Percentiles rank a stretch among this genome's conserved stretches.
Evolutionary conservation across 352 stramenopile species (phyloP).

Genomic region (Globisporangium nodosum): DNA sequence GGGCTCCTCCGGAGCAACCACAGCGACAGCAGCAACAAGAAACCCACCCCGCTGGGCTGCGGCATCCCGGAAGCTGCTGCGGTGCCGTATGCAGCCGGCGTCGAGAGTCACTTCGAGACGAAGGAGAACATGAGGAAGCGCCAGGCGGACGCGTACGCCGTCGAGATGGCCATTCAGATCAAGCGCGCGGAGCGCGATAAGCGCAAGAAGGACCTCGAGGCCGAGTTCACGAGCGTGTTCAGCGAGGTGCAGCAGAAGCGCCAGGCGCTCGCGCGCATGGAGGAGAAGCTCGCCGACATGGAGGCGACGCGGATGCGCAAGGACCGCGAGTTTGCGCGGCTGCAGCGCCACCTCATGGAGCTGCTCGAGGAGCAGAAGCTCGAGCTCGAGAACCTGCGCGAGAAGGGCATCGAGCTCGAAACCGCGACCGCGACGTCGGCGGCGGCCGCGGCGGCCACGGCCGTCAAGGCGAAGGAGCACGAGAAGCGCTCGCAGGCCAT

Average conservation of each 20-base stretch:
- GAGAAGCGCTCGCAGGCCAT: constrained; percentile 88
- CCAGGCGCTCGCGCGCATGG: constrained; percentile 65
- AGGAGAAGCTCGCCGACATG: constrained; percentile 89
- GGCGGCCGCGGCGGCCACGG: constrained; percentile 86
- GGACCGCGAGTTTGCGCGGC: constrained; percentile 88
- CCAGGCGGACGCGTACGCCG: constrained; percentile 81
- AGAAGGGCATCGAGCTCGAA: constrained; percentile 91
- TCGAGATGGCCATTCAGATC: constrained; percentile 92
- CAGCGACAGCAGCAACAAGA: constrained; percentile 8
- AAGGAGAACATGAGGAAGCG: constrained; percentile 38
- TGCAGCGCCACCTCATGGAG: constrained; percentile 93
- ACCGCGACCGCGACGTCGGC: constrained; percentile 89
- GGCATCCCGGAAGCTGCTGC: constrained; percentile 26
- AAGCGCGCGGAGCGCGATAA: constrained; percentile 89
- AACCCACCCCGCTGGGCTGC: constrained; percentile 36
- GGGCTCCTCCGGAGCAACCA: constrained; percentile 27
- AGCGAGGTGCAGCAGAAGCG: constrained; percentile 88
- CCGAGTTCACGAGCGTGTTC: constrained; percentile 90
- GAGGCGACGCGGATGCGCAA: constrained; percentile 90
- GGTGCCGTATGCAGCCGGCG: constrained; percentile 38
- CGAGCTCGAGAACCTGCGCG: constrained; percentile 87
- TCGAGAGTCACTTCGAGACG: constrained; percentile 44
- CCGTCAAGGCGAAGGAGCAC: constrained; percentile 87
- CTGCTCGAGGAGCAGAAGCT: constrained; percentile 92
- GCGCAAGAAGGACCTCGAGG: constrained; percentile 89